Evolutionary conservation across 2,329 filamentous ascomycete genomes (phyloP).

Genomic region (Fusarium algeriense): DNA sequence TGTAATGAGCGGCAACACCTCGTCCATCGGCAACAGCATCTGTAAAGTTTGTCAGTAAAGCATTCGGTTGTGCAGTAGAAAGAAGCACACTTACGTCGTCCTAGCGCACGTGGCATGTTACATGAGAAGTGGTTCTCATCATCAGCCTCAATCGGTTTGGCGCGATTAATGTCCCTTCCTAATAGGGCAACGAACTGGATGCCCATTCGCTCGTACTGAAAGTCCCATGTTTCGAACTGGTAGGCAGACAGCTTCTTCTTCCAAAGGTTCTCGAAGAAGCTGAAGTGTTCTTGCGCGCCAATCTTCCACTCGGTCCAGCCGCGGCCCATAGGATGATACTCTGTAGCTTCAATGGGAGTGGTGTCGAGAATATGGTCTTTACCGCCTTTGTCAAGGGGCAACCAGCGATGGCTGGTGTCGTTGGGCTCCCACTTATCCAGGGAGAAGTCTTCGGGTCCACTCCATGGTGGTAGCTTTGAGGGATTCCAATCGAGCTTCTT

Average conservation of each 20-base stretch:
- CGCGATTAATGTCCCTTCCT: slow-evolving; percentile 63
- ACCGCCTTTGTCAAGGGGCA: slow-evolving; percentile 53
- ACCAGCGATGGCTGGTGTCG: slow-evolving; percentile 63
- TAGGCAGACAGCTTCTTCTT: slow-evolving; percentile 59
- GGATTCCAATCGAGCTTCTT: slow-evolving; percentile 53
- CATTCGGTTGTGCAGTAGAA: too few species aligned
- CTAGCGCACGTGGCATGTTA: slow-evolving; percentile 54
- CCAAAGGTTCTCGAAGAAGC: slow-evolving; percentile 64
- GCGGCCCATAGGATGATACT: slow-evolving; percentile 60
- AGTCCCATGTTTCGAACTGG: slow-evolving; percentile 63
- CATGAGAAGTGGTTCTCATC: slow-evolving; percentile 62
- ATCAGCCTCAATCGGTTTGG: slow-evolving; percentile 59
- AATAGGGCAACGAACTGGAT: slow-evolving; percentile 67
- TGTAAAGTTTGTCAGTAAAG: slow-evolving; percentile 30
- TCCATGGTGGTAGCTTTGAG: slow-evolving; percentile 54
- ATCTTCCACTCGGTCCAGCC: slow-evolving; percentile 64
- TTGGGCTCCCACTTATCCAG: slow-evolving; percentile 52
- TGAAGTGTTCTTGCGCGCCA: slow-evolving; percentile 62
- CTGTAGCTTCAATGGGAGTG: slow-evolving; percentile 61
- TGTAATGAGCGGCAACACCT: slow-evolving; percentile 66
- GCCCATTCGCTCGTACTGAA: slow-evolving; percentile 63
- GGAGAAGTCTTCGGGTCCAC: slow-evolving; percentile 47
- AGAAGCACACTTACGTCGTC: slow-evolving; percentile 47
- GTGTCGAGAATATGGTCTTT: slow-evolving; percentile 56
- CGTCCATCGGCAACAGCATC: slow-evolving; percentile 65